Evolutionary conservation across 1,284 basidiomycete species (phyloP).

Genomic region (Farysia itapuensis): DNA sequence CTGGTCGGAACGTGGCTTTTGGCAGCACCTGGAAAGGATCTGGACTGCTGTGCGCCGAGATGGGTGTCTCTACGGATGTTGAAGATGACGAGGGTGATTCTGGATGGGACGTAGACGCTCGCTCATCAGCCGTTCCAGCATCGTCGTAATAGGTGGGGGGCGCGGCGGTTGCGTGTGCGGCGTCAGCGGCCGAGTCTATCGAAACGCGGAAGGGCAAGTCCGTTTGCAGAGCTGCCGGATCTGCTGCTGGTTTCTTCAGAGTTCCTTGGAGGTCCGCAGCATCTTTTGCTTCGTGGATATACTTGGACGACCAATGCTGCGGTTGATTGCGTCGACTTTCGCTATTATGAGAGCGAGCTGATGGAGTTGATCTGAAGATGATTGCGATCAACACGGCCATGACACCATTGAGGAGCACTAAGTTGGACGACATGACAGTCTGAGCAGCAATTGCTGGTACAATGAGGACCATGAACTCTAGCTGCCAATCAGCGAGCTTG

Average conservation of each 20-base stretch:
- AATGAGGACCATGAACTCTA: conserved; percentile 71
- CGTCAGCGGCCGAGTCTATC: conserved; percentile 45
- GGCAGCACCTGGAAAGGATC: too few species aligned
- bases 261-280: conserved; percentile 1
- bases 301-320: conserved; percentile 40
- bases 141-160: conserved; percentile 32
- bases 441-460: conserved; percentile 77
- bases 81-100: conserved; percentile 9
- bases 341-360: neutral
- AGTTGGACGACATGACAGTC: conserved; percentile 71
- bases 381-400: conserved; percentile 22
- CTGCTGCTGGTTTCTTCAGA: neutral
- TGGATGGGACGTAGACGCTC: neutral
- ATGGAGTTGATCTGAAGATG: neutral
- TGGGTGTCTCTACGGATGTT: conserved; percentile 5
- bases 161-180: conserved; percentile 33
- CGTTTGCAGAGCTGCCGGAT: neutral
- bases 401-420: conserved; percentile 67
- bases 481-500: conserved; percentile 18
- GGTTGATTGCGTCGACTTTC: conserved; percentile 1
- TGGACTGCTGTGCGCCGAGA: conserved; percentile 1
- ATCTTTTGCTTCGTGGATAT: conserved; percentile 31
- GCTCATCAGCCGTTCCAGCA: too few species aligned
- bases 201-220: conserved; percentile 41
- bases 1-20: neutral